A percentile compares a stretch with the other conserved stretches of the same genome.
These are phyloP conservation scores for Kockovaella imperatae DNA, from an alignment of 768 basidiomycete species.

Conservation along the genomic window DNA sequence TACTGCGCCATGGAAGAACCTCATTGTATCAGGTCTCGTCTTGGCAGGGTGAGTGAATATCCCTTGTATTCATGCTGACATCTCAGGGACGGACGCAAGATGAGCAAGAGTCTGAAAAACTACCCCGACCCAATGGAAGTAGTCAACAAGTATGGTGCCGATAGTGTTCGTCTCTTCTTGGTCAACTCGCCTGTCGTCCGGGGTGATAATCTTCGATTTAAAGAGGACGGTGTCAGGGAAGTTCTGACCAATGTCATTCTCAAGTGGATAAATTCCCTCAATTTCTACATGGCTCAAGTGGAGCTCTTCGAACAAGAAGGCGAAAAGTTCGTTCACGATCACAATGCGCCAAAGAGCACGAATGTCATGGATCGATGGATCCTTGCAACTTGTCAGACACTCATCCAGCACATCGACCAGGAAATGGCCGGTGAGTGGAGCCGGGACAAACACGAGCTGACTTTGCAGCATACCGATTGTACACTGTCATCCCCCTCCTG, in stretches of 20 bases:
- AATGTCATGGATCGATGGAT: slow-evolving; percentile 99
- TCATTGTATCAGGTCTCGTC: slow-evolving; percentile 92
- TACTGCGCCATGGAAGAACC: slow-evolving; percentile 92
- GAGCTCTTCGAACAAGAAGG: slow-evolving; percentile 75
- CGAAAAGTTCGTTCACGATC: slow-evolving; percentile 73
- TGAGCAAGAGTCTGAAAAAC: slow-evolving; percentile 96
- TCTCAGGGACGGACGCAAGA: slow-evolving; percentile 89
- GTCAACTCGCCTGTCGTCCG: slow-evolving; percentile 98
- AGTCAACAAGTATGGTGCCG: slow-evolving; percentile 85
- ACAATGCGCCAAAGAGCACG: slow-evolving; percentile 68
- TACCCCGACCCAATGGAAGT: slow-evolving; percentile 92
- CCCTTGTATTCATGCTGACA: neutral
- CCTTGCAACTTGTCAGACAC: slow-evolving; percentile 91
- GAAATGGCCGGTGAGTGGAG: slow-evolving; percentile 74
- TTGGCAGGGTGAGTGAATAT: slow-evolving; percentile 70
- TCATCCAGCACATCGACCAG: slow-evolving; percentile 79
- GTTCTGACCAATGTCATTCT: slow-evolving; percentile 92
- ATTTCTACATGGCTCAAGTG: slow-evolving; percentile 96
- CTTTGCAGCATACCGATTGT: slow-evolving; percentile 68
- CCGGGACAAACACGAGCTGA: neutral
- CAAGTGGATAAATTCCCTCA: slow-evolving; percentile 97
- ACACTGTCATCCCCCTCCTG: slow-evolving; percentile 92
- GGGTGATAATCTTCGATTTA: slow-evolving; percentile 94
- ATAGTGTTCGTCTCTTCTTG: slow-evolving; percentile 94
- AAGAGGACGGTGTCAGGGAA: slow-evolving; percentile 95